Evolutionary conservation across 2,329 filamentous ascomycete species (phyloP), one percentile per base, ranked within the genome.

Genomic region (Harringtonia aguacate): DNA sequence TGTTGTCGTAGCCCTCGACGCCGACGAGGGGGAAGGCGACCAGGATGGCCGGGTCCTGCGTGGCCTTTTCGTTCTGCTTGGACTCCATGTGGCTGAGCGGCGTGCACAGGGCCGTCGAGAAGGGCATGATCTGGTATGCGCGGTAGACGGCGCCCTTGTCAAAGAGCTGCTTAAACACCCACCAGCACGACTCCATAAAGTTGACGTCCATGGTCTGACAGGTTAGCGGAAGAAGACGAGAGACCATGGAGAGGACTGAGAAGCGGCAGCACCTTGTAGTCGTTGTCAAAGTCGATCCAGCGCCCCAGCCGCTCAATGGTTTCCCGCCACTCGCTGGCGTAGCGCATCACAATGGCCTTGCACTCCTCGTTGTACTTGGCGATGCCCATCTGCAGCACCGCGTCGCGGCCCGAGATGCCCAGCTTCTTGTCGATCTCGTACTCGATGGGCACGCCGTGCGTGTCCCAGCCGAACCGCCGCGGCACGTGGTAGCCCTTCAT

Each of bases 241-340:
- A 8, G 8, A 41, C 46, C n/a, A n/a, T n/a, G n/a, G n/a, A n/a
- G n/a, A n/a, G n/a, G n/a, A n/a, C n/a, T n/a, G n/a, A n/a, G n/a
- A n/a, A n/a, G n/a, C n/a, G n/a, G n/a, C n/a, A n/a, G 3, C 56
- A 80, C 80, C 78, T 95, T 95, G 71, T 94, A 95, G 61, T 95
- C 87, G 55, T 94, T 92, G 64, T 97, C 90, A 55, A 97, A 95
- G 64, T 95, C 90, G 56, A 95, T 92, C 90, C 90, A 97, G 46
- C 90, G 82, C 45, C 90, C 90, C 34, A 97, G 67, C 49, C 90
- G 74, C 58, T 94, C 87, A 55, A 95, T 84, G 22, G 87, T 94
- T 50, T 79, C 68, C 56, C 87, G 78, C 90, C 90, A 97, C 61
- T 95, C 90, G 15, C 72, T 64, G 12, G 87, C 79, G 60, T 84